phyloP scores from a whole-genome alignment of 805 yeast species.

The Kodamaea restingae region DNA sequence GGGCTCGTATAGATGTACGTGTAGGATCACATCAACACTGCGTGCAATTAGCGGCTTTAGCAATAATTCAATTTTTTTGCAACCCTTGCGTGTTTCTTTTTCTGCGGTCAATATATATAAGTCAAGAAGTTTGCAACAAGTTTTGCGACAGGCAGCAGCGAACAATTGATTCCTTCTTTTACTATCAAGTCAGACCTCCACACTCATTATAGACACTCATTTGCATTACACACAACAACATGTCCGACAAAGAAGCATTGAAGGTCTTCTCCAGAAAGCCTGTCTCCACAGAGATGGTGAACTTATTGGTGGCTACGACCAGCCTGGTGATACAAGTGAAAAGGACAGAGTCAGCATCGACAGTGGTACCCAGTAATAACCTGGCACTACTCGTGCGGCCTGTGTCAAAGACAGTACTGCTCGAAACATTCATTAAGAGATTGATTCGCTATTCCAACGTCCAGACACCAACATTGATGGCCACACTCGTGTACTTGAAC shows the following conservation, averaged over 20 bases:
- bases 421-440: slow-evolving; percentile 63
- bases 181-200: no score
- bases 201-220: neutral
- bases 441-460: slow-evolving; percentile 82
- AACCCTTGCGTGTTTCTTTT: neutral
- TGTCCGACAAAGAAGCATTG: slow-evolving; percentile 44
- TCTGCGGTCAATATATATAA: neutral
- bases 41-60: neutral
- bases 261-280: slow-evolving; percentile 52
- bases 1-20: no score
- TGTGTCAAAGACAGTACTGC: slow-evolving; percentile 21
- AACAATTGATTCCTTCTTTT: neutral
- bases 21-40: neutral
- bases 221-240: slow-evolving; percentile 7
- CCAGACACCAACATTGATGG: slow-evolving; percentile 93
- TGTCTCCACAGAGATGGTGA: slow-evolving; percentile 55
- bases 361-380: slow-evolving; percentile 30
- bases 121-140: neutral
- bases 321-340: slow-evolving; percentile 51
- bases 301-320: slow-evolving; percentile 55
- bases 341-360: slow-evolving; percentile 14
- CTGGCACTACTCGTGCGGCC: slow-evolving; percentile 21
- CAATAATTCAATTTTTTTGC: neutral
- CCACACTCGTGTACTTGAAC: slow-evolving; percentile 78
- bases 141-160: neutral